Evolutionary conservation across 2,329 filamentous ascomycete species (phyloP), one percentile per base, ranked within the genome.

Genomic region (Fusarium oxysporum): DNA sequence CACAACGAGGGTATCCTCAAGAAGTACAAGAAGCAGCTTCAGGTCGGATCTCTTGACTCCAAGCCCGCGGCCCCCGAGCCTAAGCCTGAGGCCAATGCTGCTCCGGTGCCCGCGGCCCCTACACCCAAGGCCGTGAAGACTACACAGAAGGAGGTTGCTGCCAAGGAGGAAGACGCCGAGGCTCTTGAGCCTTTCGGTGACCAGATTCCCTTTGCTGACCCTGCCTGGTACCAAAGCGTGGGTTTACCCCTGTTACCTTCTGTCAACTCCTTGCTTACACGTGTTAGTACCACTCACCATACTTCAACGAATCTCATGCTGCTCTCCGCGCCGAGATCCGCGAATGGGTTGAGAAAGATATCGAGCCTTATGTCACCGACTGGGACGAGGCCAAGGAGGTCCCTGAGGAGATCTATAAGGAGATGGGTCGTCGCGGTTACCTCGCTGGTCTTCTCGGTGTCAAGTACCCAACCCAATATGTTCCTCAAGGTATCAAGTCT

Each of bases 361-460:
- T 98, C 81, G 95, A 97, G 86, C 96, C 96, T 28, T 89, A 96
- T 77, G 94, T 98, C 63, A 93, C 91, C 44, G 96, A 99, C 82
- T 99, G 96, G 96, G 96, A 99, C 77, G 96, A 98, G 87, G 93
- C 92, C 77, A 97, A 95, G 86, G 90, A 92, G 80, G 95, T 98
- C 4, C 96, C 96, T 1, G 90, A 93, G 50, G 89, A 90, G 76
- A 93, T 99, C 79, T 99, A 97, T 89, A 96, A 97, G 86, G 91
- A 96, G 81, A 96, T 98, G 92, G 96, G 96, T 65, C 92, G 94
- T 72, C 91, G 93, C 50, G 96, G 96, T 44, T 99, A 98, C 81
- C 89, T 99, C 23, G 92, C 95, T n/a, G 96, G 96, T 76, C 87
- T 98, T 65, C 87, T 99, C 72, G 96, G 96, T 73, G 89, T 94